Percentiles rank a stretch among this genome's conserved stretches.
Conservation (phyloP, 306 rosid species). For the Dicorynia guianensis region DNA sequence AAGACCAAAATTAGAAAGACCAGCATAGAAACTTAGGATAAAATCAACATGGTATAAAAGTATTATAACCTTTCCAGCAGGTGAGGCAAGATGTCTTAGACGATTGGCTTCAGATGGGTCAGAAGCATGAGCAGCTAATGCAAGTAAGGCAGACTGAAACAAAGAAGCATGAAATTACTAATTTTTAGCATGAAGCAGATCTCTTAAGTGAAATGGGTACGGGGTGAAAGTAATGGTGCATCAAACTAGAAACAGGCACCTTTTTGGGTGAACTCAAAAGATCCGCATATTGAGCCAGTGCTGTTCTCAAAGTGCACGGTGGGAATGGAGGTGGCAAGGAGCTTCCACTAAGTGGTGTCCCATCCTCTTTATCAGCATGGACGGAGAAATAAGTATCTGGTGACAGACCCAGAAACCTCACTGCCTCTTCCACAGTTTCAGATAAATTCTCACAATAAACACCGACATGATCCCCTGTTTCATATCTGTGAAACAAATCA, state of each 20-base stretch:
- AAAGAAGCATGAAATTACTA: conserved; percentile 23
- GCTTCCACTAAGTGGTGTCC: conserved; percentile 80
- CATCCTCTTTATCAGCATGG: conserved; percentile 81
- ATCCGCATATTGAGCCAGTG: conserved; percentile 83
- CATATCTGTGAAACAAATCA: conserved; percentile 67
- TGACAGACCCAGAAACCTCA: conserved; percentile 69
- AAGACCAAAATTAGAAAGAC: conserved; percentile 43
- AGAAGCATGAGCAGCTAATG: conserved; percentile 90
- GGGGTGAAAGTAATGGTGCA: conserved; percentile 5
- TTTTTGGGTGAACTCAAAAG: conserved; percentile 90
- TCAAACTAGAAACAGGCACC: conserved; percentile 57
- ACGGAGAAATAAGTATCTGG: conserved; percentile 85
- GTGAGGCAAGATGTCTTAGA: conserved; percentile 89
- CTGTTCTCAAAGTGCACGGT: conserved; percentile 79
- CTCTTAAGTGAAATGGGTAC: background rate
- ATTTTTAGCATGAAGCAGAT: conserved; percentile 20
- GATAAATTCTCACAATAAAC: conserved; percentile 89
- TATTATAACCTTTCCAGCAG: conserved; percentile 85
- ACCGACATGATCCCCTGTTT: conserved; percentile 99
- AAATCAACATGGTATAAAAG: conserved; percentile 16
- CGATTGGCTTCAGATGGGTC: conserved; percentile 89
- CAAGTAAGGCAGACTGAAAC: conserved; percentile 80
- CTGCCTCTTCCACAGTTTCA: conserved; percentile 83
- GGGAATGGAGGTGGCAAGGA: conserved; percentile 83
- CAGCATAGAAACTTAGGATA: background rate